Evolutionary conservation across 768 basidiomycete genomes (phyloP), one percentile per base, ranked within the genome.

Genomic region (Tylopilus intermedius): DNA sequence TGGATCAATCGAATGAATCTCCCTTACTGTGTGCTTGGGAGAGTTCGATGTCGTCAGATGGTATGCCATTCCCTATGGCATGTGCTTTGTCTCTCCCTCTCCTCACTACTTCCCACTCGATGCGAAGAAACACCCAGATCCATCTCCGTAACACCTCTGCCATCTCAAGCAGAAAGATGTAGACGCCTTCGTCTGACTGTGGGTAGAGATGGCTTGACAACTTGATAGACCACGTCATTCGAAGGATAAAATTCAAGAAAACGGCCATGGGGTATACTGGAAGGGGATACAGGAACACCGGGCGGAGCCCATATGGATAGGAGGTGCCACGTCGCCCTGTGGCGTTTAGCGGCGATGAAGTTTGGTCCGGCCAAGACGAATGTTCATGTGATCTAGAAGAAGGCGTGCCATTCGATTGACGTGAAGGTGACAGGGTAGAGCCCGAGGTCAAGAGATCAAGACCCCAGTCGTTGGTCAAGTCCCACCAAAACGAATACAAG

Each of bases 401-500:
- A 1, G 67, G 58, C 38, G 58, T 42, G 8, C 54, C 45, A 42
- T 54, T 69, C 22, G 75, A 76, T 59, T 78, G 76, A 27, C 75
- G 63, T n/a, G 72, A 76, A 29, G 77, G 45, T 65, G 66, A 53
- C 49, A 55, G 22, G 60, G 65, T 55, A 51, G 67, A 55, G 35
- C 64, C 59, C 29, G 66, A 56, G 49, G 76, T 77, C 53, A 98
- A 72, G 40, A 97, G 72, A 42, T 84, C 80, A 50, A 99, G 76
- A 5, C 96, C 96, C 94, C 95, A 99, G 67, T 99, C 96, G 67
- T 95, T 90, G 45, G 91, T 93, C 40, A 98, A 79, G 70, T 98
- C 96, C 96, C 96, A 99, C 90, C 93, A 99, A 69, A 95, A 98
- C 3, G 94, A 94, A 70, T 92, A 99, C 29, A 89, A 67, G 3